Evolutionary conservation across 169 alveolate genomes (phyloP), one percentile per base, ranked within the genome.

Genomic region (Cryptosporidium bovis): DNA sequence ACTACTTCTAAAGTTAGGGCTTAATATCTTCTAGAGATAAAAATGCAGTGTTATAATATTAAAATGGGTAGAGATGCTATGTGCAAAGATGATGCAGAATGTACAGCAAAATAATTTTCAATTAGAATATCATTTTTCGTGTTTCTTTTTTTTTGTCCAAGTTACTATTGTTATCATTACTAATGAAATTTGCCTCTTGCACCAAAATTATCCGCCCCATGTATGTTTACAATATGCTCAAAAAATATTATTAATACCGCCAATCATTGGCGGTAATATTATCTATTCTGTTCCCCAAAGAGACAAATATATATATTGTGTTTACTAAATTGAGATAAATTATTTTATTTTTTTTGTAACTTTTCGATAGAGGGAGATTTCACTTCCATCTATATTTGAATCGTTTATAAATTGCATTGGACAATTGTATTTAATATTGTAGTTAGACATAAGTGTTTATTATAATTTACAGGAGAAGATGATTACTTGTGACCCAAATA

Each of bases 401-500:
- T 12, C 18, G 27, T 66, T 36, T 48, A 6, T 40, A 40, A 6
- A 40, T 40, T 6, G 4, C 48, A 29, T 66, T 20, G 68, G 29
- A 46, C n/a, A 66, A 46, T 66, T 36, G 51, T 55, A 29, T 46
- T 50, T 46, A 31, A 15, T 20, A 31, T 40, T 65, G 83, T 27
- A 6, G 6, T 53, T 24, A 24, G 12, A 0, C 64, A 5, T 29
- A 15, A 64, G 51, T 27, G 16, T 69, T 56, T 51, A 36, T 48
- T 67, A 55, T 15, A 33, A 29, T 51, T 53, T 55, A 3, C 40
- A 31, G 29, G 58, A 69, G 27, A 53, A 56, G 83, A 77, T 77
- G 87, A 77, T 77, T 3, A 77, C 90, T 60, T 95, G 98, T 91
- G 98, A 96, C 90, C 98, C 98, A 20, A 95, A 94, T 94, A 95